Percentiles rank a stretch among this genome's conserved stretches.
Conservation (phyloP, 2,329 filamentous ascomycete genomes). For the Ceratocystiopsis minuta region DNA sequence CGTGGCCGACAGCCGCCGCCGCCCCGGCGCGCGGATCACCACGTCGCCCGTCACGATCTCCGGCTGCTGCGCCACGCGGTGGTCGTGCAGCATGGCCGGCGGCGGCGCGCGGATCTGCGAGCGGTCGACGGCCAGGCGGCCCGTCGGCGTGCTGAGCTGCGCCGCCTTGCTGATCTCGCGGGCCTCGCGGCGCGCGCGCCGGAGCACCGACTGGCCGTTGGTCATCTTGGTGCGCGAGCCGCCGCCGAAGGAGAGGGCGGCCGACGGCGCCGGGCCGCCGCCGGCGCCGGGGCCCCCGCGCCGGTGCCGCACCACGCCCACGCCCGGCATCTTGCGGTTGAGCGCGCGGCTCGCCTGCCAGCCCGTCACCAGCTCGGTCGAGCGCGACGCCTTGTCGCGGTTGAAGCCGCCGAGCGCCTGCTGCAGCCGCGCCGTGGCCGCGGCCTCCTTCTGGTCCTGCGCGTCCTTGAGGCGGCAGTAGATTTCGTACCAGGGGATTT, state of each 20-base stretch:
- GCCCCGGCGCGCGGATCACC: slow-evolving; percentile 7
- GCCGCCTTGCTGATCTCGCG: slow-evolving; percentile 32
- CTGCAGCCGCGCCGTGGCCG: slow-evolving; percentile 39
- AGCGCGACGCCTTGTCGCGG: slow-evolving; percentile 37
- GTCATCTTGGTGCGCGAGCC: slow-evolving; percentile 34
- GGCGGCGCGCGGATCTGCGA: slow-evolving; percentile 32
- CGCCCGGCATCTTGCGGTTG: slow-evolving; percentile 15
- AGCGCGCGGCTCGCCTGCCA: slow-evolving; percentile 13
- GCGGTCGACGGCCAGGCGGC: slow-evolving; percentile 15
- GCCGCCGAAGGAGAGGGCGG: slow-evolving; percentile 23
- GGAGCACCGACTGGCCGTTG: slow-evolving; percentile 34
- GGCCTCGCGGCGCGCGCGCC: slow-evolving; percentile 37
- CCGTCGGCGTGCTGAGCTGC: slow-evolving; percentile 23
- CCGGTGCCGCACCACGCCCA: slow-evolving; percentile 5
- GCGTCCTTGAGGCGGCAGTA: slow-evolving; percentile 46
- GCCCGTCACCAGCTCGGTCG: slow-evolving; percentile 34
- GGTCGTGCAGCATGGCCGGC: slow-evolving; percentile 33
- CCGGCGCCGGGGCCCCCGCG: slow-evolving; percentile 8
- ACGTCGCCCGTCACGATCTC: slow-evolving; percentile 2
- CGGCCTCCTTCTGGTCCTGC: slow-evolving; percentile 34
- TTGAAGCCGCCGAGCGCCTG: slow-evolving; percentile 38
- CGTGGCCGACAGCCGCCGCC: slow-evolving; percentile 12
- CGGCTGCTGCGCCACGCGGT: slow-evolving; percentile 21
- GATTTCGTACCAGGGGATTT: slow-evolving; percentile 57
- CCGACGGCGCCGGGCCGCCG: too few species aligned